These are phyloP conservation scores for Cyathus striatus DNA, from an alignment of 768 basidiomycete genomes.

Conservation along the genomic window DNA sequence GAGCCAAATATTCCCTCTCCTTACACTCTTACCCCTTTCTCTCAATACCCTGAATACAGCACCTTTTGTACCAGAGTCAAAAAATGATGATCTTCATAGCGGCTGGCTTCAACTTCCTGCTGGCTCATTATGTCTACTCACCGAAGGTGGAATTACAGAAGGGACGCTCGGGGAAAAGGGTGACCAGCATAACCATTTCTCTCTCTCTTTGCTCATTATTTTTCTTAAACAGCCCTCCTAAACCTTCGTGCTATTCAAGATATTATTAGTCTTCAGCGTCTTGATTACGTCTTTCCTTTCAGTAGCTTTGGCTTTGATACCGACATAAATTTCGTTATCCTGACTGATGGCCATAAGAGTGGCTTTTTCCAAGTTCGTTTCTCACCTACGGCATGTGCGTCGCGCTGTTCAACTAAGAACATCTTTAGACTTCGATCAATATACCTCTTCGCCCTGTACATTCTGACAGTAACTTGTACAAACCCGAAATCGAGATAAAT, in stretches of 20 bases:
- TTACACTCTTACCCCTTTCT: conserved; percentile 54
- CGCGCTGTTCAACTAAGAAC: too few relatives aligned
- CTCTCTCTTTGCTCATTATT: neutral
- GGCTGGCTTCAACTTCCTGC: conserved; percentile 70
- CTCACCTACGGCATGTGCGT: too few relatives aligned
- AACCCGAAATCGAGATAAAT: conserved; percentile 31
- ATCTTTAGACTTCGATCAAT: conserved; percentile 54
- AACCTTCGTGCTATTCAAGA: conserved; percentile 65
- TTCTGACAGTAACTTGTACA: conserved; percentile 40
- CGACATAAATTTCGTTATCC: conserved; percentile 60
- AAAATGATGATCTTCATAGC: conserved; percentile 66
- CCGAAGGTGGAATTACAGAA: conserved; percentile 64
- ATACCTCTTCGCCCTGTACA: conserved; percentile 38
- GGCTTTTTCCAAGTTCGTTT: conserved; percentile 61
- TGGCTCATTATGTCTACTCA: conserved; percentile 55
- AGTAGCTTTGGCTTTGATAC: conserved; percentile 69
- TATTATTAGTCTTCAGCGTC: conserved; percentile 56
- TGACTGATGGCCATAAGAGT: conserved; percentile 63
- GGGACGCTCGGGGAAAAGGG: conserved; percentile 58
- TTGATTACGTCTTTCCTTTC: conserved; percentile 68
- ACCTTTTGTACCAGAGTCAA: conserved; percentile 59
- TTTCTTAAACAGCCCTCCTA: conserved; percentile 39
- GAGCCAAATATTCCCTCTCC: conserved; percentile 52
- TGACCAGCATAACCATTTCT: conserved; percentile 17
- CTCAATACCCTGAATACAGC: conserved; percentile 55